Base-by-base conservation (phyloP, 305 asterid species). In the Plantago coronopus region DNA sequence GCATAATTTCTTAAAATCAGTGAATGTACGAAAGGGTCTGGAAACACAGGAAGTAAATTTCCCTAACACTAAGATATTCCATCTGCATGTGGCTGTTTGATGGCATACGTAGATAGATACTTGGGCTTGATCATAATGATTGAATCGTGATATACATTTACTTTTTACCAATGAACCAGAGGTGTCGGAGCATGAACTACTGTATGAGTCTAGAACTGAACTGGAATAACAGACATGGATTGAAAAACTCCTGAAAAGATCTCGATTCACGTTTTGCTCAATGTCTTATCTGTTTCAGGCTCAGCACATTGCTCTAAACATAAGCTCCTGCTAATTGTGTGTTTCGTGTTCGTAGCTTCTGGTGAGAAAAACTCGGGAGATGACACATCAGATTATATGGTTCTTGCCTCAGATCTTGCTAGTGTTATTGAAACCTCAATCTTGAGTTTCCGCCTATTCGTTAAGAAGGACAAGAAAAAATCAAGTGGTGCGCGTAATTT, bases 381-480 rank as follows among this genome's bases (percentile, higher is more conserved):
- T 46, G 95, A 81, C 58, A 82, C 77, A 10, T 64, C 80, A 11
- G 74, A 80, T n/a, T n/a, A n/a, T 61, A 67, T 59, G 61, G 85
- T 93, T 54, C 76, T 66, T 10, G 88, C 95, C 48, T 63, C 79
- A 37, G 91, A 85, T 57, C 72, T 93, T 17, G 71, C 81, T 48
- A 76, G 69, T 75, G 76, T 83, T 64, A 78, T 93, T 2, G 96
- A 93, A 65, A 54, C 79, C 79, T 86, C 87, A 45, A 89, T 93
- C 74, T 71, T 87, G 66, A 80, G 83, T 65, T 93, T 86, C 68
- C 90, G 73, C 29, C 71, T 63, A 59, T 93, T 93, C 70, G 56
- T 93, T 59, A 93, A 85, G 78, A 78, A 57, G 81, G 97, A 93
- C 74, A 93, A 83, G 85, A 87, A 74, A 64, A 89, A 78, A 68